Conservation (phyloP, 2,329 filamentous ascomycete species). For the Aspergillus luchuensis region DNA sequence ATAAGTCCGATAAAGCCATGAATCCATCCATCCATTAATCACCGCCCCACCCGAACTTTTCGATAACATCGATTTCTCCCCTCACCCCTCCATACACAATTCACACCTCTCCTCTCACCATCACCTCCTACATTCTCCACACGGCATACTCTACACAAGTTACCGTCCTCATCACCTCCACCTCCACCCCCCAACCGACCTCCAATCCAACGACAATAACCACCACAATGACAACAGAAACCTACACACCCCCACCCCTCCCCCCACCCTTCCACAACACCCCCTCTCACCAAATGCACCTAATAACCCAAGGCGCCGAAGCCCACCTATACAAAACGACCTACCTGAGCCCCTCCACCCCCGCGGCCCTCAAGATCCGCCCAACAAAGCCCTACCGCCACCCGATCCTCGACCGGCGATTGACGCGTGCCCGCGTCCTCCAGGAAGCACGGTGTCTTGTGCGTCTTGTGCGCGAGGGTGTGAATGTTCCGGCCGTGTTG, state of each 20-base stretch:
- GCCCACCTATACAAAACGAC: conserved; percentile 87
- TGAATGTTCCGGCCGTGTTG: conserved; percentile 79
- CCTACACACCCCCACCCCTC: conserved; percentile 42
- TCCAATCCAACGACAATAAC: neutral
- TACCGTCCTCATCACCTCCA: neutral
- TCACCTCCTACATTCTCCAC: neutral
- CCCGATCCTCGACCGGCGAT: conserved; percentile 79
- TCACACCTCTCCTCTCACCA: neutral
- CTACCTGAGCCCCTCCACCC: conserved; percentile 68
- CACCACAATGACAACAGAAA: neutral
- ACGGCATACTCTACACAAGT: neutral
- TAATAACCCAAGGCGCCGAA: conserved; percentile 93
- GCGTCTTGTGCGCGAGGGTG: conserved; percentile 75
- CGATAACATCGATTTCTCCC: conserved; percentile 2
- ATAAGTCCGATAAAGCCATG: neutral
- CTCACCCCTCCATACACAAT: neutral
- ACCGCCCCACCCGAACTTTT: neutral
- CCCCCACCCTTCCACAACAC: conserved; percentile 64
- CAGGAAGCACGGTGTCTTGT: conserved; percentile 85
- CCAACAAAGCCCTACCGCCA: conserved; percentile 91
- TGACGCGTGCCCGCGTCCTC: conserved; percentile 83
- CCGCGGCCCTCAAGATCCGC: conserved; percentile 86
- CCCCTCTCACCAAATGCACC: conserved; percentile 57
- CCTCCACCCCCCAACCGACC: neutral
- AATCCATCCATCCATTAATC: neutral